Conservation (phyloP, 2,329 filamentous ascomycete genomes). For the Dactylellina drechsleri region DNA sequence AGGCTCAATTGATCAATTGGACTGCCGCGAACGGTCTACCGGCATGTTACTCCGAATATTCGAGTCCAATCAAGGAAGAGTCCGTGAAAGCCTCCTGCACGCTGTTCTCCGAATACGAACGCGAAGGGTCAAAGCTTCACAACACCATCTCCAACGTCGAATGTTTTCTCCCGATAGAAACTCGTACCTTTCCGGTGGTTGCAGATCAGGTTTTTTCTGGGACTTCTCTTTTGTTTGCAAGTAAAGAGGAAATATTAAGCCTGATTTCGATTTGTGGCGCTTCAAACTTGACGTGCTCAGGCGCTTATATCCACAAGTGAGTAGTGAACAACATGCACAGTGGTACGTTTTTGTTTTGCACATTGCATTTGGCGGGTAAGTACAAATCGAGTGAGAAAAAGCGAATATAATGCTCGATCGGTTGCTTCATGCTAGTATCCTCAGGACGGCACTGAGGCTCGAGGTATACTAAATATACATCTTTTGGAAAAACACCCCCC, state of each 20-base stretch:
- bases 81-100: too few species aligned
- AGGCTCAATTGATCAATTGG: too few species aligned
- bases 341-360: neutral
- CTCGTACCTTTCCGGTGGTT: slow-evolving; percentile 25
- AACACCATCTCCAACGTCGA: slow-evolving; percentile 2
- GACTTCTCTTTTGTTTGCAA: neutral
- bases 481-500: too few species aligned
- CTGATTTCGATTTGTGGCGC: slow-evolving; percentile 30
- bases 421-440: too few species aligned
- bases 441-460: too few species aligned
- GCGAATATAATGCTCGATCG: too few species aligned
- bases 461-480: too few species aligned
- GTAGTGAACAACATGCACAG: neutral
- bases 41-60: too few species aligned
- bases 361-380: neutral
- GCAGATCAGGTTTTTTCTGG: slow-evolving; percentile 7
- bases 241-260: too few species aligned
- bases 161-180: neutral
- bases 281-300: slow-evolving; percentile 14
- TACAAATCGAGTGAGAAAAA: neutral
- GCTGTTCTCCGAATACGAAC: slow-evolving; percentile 4
- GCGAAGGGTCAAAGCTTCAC: neutral
- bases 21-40: too few species aligned
- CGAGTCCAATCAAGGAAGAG: too few species aligned
- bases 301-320: slow-evolving; percentile 40